Evolutionary conservation across 179 eudicot genomes (phyloP), one percentile per base, ranked within the genome.

Genomic region (Nepenthes alata): DNA sequence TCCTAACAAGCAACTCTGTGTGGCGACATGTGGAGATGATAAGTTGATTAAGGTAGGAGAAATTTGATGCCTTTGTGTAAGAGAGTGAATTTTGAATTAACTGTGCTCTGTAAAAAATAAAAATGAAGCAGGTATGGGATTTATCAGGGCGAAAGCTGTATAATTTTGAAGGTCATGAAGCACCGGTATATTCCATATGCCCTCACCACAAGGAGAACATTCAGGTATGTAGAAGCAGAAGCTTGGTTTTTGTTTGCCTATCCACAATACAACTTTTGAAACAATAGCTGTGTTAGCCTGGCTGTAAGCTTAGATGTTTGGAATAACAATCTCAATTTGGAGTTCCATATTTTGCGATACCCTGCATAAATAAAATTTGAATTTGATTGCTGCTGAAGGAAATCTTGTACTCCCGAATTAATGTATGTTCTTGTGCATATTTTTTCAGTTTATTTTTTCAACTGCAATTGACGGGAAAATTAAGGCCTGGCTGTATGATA

Each of bases 171-270:
- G 98, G 96, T 14, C 98, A 91, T 70, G 95, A 89, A 68, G 89
- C 98, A 69, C 88, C 96, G 49, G 98, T 91, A 35, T 86, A 82
- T 74, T 91, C 98, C 41, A 64, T 91, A 52, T 83, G 98, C 67
- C 98, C 96, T 71, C 96, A 91, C 70, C 87, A 86, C 78, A 89
- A 91, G 81, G 96, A 91, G 75, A 84, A 66, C 71, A 89, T 91
- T 72, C 96, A 89, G 95, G 98, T 91, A 81, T 60, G 51, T 56
- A 16, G 49, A 64, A 57, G 39, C 38, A 52, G 45, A 66, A 38
- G 53, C 15, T 63, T 9, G 4, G 50, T 15, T 52, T 9, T 63
- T 38, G 9, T 49, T 52, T 12, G 14, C 11, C 47, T 34, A 11
- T 15, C 2, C 25, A 60, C 15, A 44, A 13, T 60, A 15, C 50